Evolutionary conservation across 108 stramenopile species (phyloP), one percentile per base, ranked within the genome.

Genomic region (Cyclotella distinguenda): DNA sequence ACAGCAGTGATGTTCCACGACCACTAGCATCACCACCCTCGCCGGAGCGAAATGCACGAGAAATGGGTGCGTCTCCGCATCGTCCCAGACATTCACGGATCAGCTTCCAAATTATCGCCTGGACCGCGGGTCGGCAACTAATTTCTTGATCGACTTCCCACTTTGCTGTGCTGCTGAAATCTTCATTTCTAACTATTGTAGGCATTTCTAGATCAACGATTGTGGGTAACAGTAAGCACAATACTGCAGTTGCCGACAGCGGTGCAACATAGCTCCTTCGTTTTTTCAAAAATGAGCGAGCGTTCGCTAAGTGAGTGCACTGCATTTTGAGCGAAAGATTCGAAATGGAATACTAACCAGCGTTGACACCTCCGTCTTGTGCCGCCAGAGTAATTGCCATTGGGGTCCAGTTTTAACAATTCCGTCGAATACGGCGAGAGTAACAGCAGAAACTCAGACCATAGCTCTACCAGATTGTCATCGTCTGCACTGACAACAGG

Each of bases 201-300:
- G 83, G 83, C 26, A 82, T 39, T 45, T 81, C 73, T 28, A 60
- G 42, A 1, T 51, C 19, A 12, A 72, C 69, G 28, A 84, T 70
- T n/a, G 78, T 62, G 3, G 87, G 83, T 15, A 89, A 54, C 13
- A 89, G 15, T 47, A 80, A 65, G 53, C 85, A 89, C 6, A 89
- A 48, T 1, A 86, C 32, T 0, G 83, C 80, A 5, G 87, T 89
- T 33, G 79, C 71, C 0, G 70, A 55, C 45, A 86, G 50, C 2
- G 84, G 75, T 45, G 67, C 67, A 16, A 46, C 66, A 47, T 67
- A 23, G 38, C 55, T 57, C 65, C 66, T 75, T 30, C 42, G 12
- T 30, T n/a, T n/a, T n/a, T n/a, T n/a, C n/a, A n/a, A n/a, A n/a
- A n/a, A n/a, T n/a, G n/a, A n/a, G n/a, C n/a, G n/a, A n/a, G n/a